These are phyloP conservation scores for Blastobotrys serpentis DNA, from an alignment of 1,139 yeast species.

Conservation along the genomic window DNA sequence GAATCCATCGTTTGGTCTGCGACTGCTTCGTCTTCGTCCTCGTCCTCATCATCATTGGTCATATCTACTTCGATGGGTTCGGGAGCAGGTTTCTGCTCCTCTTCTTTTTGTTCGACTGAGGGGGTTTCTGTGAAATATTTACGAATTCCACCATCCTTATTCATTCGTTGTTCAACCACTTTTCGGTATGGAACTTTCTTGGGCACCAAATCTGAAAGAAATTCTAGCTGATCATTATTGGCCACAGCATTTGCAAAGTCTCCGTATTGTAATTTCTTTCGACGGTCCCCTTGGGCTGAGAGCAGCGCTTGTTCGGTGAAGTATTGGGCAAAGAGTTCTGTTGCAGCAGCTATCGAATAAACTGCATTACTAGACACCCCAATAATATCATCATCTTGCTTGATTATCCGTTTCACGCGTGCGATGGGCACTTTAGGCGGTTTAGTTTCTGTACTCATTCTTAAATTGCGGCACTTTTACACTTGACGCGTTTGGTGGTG, in stretches of 20 bases:
- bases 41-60: not conserved
- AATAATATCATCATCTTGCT: constrained; percentile 78
- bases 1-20: no score
- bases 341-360: constrained; percentile 80
- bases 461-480: no score
- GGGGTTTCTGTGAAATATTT: not conserved
- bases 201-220: constrained; percentile 42
- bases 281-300: constrained; percentile 63
- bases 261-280: constrained; percentile 68
- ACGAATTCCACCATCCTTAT: not conserved
- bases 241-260: constrained; percentile 75
- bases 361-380: constrained; percentile 79
- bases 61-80: not conserved
- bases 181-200: constrained; percentile 19
- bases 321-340: constrained; percentile 79
- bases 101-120: not conserved
- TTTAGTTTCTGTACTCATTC: constrained; percentile 2
- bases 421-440: constrained; percentile 59
- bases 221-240: constrained; percentile 63
- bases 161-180: constrained; percentile 12
- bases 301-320: constrained; percentile 77
- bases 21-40: not conserved
- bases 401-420: constrained; percentile 78
- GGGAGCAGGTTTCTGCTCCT: not conserved
- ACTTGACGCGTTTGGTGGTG: no score